Conservation (phyloP, 345 rosid species). For the Erucastrum elatum region DNA sequence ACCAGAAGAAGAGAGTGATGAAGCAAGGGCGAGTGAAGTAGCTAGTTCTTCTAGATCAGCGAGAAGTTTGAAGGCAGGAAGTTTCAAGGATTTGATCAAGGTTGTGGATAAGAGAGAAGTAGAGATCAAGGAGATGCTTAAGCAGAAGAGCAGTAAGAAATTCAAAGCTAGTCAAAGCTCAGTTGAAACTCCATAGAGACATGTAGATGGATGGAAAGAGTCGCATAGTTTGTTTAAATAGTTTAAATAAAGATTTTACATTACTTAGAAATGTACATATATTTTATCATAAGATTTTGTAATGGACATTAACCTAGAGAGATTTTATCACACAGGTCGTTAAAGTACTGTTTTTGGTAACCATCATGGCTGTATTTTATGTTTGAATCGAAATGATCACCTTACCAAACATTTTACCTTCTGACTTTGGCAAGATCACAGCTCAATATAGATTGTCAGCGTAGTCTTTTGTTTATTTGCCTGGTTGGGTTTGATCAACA, state of each 20-base stretch:
- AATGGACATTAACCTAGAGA: neutral
- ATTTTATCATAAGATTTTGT: slow-evolving; percentile 7
- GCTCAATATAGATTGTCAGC: neutral
- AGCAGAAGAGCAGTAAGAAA: slow-evolving; percentile 48
- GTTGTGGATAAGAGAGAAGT: slow-evolving; percentile 63
- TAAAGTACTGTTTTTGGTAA: neutral
- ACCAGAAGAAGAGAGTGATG: slow-evolving; percentile 39
- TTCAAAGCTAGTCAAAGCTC: slow-evolving; percentile 43
- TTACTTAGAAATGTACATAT: slow-evolving; percentile 21
- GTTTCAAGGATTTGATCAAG: slow-evolving; percentile 53
- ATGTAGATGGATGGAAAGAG: neutral
- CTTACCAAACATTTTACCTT: neutral
- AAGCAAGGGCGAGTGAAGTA: slow-evolving; percentile 43
- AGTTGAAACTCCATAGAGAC: slow-evolving; percentile 42
- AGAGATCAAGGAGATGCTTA: slow-evolving; percentile 57
- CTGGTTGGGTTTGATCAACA: neutral
- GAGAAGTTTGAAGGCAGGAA: slow-evolving; percentile 39
- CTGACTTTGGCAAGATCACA: neutral
- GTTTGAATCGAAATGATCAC: neutral
- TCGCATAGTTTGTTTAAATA: slow-evolving; percentile 19
- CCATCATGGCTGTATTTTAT: neutral
- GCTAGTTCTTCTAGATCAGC: slow-evolving; percentile 50
- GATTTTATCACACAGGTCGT: neutral
- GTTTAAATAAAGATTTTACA: slow-evolving; percentile 3
- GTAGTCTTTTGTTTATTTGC: neutral